phyloP scores from a whole-genome alignment of 306 rosid species.

The Corylus avellana region DNA sequence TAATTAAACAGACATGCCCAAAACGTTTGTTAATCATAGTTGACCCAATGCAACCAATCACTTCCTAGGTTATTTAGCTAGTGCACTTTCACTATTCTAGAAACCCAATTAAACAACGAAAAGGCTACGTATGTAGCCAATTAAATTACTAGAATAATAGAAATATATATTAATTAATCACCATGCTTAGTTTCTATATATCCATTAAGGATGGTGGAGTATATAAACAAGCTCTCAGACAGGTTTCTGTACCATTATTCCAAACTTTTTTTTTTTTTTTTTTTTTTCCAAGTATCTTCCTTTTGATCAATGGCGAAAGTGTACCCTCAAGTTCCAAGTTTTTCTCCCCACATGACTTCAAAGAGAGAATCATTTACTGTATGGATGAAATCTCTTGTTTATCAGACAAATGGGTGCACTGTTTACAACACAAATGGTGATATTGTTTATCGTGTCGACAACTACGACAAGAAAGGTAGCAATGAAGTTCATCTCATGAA shows the following conservation, averaged over 20 bases:
- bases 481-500: conserved; percentile 85
- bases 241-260: neutral
- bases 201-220: neutral
- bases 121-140: no score
- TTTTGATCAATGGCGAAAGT: conserved; percentile 43
- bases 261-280: neutral
- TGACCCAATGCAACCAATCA: neutral
- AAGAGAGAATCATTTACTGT: conserved; percentile 66
- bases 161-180: neutral
- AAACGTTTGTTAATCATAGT: neutral
- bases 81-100: neutral
- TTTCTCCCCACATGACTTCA: conserved; percentile 24
- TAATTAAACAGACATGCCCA: no score
- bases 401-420: conserved; percentile 85
- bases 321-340: conserved; percentile 34
- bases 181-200: no score
- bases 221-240: neutral
- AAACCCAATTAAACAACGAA: neutral
- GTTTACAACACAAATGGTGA: conserved; percentile 68
- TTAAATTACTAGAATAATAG: no score
- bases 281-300: neutral
- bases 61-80: neutral
- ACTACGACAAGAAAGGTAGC: conserved; percentile 70
- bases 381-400: conserved; percentile 93
- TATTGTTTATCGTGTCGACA: conserved; percentile 76